Percentiles rank a stretch among this genome's conserved stretches.
Evolutionary conservation across 2,329 filamentous ascomycete genomes (phyloP).

Genomic region (Fusarium ramigenum): DNA sequence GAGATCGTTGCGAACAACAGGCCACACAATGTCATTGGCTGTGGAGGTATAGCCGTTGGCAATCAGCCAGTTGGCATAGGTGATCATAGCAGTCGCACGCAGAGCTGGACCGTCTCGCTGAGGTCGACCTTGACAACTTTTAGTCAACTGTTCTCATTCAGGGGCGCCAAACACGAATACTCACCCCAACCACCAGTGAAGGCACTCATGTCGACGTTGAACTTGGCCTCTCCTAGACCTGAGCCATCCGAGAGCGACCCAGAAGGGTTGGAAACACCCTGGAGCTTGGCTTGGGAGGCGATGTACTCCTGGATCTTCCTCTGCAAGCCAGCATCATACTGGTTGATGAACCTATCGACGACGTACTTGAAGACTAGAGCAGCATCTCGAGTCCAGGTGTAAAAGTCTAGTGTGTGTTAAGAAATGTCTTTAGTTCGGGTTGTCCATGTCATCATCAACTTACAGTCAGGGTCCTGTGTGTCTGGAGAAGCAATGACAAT

Average conservation of each 20-base stretch:
- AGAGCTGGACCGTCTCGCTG: slow-evolving; percentile 84
- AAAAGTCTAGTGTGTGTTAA: slow-evolving; percentile 67
- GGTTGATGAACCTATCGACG: slow-evolving; percentile 70
- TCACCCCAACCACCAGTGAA: slow-evolving; percentile 75
- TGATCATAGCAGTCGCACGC: slow-evolving; percentile 76
- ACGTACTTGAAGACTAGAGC: slow-evolving; percentile 75
- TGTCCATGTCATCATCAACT: slow-evolving; percentile 36
- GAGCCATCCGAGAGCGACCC: slow-evolving; percentile 62
- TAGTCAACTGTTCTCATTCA: not conserved
- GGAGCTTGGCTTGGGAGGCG: slow-evolving; percentile 70
- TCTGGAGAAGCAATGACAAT: slow-evolving; percentile 67
- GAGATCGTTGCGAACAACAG: slow-evolving; percentile 79
- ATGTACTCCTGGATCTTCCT: slow-evolving; percentile 74
- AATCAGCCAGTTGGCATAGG: slow-evolving; percentile 77
- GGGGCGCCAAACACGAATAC: not conserved
- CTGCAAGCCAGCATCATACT: slow-evolving; percentile 67
- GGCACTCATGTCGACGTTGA: slow-evolving; percentile 68
- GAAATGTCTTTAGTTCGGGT: not conserved
- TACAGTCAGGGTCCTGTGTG: slow-evolving; percentile 64
- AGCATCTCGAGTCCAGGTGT: slow-evolving; percentile 81
- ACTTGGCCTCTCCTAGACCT: slow-evolving; percentile 79
- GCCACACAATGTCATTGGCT: slow-evolving; percentile 71
- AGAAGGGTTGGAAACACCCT: slow-evolving; percentile 75
- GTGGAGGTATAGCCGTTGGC: slow-evolving; percentile 69
- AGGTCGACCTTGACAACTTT: slow-evolving; percentile 63